Evolutionary conservation across 305 asterid genomes (phyloP).

Genomic region (Solanum hybrid): DNA sequence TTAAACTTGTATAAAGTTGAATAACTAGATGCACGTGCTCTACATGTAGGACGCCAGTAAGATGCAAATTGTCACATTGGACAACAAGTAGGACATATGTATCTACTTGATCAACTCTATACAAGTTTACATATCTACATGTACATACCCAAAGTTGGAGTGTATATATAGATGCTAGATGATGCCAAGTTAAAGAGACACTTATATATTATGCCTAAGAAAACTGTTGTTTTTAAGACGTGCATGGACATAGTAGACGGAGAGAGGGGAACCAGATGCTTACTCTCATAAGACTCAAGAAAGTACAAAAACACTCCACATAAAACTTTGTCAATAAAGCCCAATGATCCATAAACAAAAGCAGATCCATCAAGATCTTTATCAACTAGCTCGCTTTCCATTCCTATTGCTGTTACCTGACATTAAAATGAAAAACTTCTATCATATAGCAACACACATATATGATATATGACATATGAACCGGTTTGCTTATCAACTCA

Average conservation of each 20-base stretch:
- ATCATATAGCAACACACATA: background rate
- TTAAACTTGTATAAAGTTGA: background rate
- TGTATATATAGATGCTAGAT: background rate
- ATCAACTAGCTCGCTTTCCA: slow-evolving; percentile 11
- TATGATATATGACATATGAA: background rate
- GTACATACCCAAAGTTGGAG: background rate
- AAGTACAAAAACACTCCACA: slow-evolving; percentile 9
- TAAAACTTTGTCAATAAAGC: slow-evolving; percentile 7
- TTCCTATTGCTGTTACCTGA: slow-evolving; percentile 10
- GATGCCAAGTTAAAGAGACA: background rate
- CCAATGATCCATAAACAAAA: slow-evolving; percentile 12
- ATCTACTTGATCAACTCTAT: background rate
- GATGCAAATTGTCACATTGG: background rate
- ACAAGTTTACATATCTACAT: background rate
- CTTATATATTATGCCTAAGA: background rate
- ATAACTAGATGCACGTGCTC: background rate
- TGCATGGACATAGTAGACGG: background rate
- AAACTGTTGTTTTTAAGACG: background rate
- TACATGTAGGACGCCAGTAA: background rate
- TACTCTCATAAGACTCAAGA: slow-evolving; percentile 5
- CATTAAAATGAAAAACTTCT: background rate
- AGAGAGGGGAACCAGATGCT: background rate
- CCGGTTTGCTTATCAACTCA: background rate
- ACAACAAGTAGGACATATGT: background rate
- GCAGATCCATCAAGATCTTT: slow-evolving; percentile 10